phyloP scores from a whole-genome alignment of 2,329 filamentous ascomycete genomes.

The Ophiostoma ips region DNA sequence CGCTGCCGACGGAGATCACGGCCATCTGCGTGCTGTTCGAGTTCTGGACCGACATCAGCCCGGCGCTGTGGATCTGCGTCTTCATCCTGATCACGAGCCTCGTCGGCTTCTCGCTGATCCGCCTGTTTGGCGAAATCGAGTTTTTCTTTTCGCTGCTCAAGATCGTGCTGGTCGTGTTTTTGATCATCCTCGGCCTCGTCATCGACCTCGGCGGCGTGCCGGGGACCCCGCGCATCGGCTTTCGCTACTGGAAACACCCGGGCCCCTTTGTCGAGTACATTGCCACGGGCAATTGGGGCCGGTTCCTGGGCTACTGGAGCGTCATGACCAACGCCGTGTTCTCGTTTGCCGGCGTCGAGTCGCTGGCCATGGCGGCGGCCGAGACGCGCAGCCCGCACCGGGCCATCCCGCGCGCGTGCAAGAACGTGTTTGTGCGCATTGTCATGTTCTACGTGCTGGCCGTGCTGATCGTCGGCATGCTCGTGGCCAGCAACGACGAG shows the following conservation, averaged over 20 bases:
- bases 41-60: slow-evolving; percentile 40
- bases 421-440: slow-evolving; percentile 63
- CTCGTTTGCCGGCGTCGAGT: slow-evolving; percentile 46
- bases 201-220: slow-evolving; percentile 43
- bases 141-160: slow-evolving; percentile 50
- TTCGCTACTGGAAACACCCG: slow-evolving; percentile 34
- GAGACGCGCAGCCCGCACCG: slow-evolving; percentile 61
- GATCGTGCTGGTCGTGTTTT: slow-evolving; percentile 42
- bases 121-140: slow-evolving; percentile 46
- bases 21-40: slow-evolving; percentile 43
- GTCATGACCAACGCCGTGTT: slow-evolving; percentile 45
- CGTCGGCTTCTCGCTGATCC: slow-evolving; percentile 38
- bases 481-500: slow-evolving; percentile 46
- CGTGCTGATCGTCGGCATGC: slow-evolving; percentile 57
- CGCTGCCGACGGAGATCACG: slow-evolving; percentile 33
- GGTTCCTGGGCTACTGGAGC: slow-evolving; percentile 45
- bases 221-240: slow-evolving; percentile 33
- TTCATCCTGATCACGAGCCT: slow-evolving; percentile 40
- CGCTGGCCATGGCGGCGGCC: slow-evolving; percentile 34
- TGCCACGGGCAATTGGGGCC: slow-evolving; percentile 30
- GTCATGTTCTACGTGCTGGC: slow-evolving; percentile 51
- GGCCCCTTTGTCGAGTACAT: slow-evolving; percentile 36
- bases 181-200: slow-evolving; percentile 41
- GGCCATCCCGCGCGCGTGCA: slow-evolving; percentile 58
- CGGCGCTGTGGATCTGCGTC: slow-evolving; percentile 32